Base-by-base conservation (phyloP, 805 yeast species). In the Lipomyces yamanashiensis region DNA sequence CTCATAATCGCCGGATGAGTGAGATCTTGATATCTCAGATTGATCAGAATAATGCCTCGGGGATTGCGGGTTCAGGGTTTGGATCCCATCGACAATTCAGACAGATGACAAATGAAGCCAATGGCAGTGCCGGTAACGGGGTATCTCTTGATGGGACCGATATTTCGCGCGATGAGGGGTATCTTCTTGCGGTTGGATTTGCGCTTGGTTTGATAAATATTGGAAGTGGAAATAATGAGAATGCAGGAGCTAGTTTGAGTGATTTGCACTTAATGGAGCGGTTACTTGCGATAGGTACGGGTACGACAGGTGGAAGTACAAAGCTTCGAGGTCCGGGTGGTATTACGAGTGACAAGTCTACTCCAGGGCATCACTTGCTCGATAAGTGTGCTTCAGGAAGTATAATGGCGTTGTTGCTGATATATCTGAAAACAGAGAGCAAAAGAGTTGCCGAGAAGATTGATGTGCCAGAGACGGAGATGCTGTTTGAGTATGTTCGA, bases 1-100 rank as follows among this genome's bases (percentile, higher is more conserved):
- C 91, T 5, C 92, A 87, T 66, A 96, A 92, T 72, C 82, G 96
- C 52, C 81, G 96, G 68, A 89, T 93, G 92, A 87, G 92, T 61
- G 95, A 89, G 63, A 83, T 90, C 41, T 77, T 92, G 48, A 76
- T 89, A 19, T 81, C 88, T 0, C 97, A 93, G 72, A 78, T 93
- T 1, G 64, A 61, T 41, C 64, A 59, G 40, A 60, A 50, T 54
- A 55, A 62, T 54, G 64, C 60, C 8, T 64, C 68, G 8, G 68
- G 68, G 4, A 39, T 61, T 3, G n/a, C 51, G 15, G 23, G 48
- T 9, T n/a, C 40, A n/a, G n/a, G 15, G 3, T 34, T 7, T 12
- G 49, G 52, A 5, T 33, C 15, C 9, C 54, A n/a, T n/a, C 50
- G 41, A 19, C 47, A 23, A 15, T 5, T 37, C 7, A 5, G 19